Conservation (phyloP, 108 stramenopile species). For the Fragilaria radians region DNA sequence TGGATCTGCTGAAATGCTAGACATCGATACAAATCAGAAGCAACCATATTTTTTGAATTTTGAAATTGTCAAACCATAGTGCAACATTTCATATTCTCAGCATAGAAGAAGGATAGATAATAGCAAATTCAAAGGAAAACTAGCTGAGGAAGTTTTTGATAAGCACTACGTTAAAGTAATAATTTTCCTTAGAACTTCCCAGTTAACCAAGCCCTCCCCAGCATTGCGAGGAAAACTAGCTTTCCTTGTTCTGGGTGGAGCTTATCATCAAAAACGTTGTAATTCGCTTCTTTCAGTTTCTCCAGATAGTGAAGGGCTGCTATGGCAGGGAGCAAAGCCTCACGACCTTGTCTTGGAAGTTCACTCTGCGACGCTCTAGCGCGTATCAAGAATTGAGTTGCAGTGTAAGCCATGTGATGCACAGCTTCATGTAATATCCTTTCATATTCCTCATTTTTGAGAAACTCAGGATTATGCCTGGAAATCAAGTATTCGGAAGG, state of each 20-base stretch:
- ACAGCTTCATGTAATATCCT: constrained; percentile 38
- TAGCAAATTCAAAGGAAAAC: too few relatives aligned
- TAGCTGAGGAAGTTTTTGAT: too few relatives aligned
- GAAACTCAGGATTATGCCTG: constrained; percentile 2
- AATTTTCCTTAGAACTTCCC: neutral
- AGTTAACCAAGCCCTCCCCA: constrained; percentile 2
- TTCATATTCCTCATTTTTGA: neutral
- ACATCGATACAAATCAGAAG: too few relatives aligned
- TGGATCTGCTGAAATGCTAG: too few relatives aligned
- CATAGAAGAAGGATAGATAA: too few relatives aligned
- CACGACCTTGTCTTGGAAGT: constrained; percentile 43
- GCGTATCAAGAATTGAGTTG: constrained; percentile 44
- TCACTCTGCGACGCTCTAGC: constrained; percentile 53
- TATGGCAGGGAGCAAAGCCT: constrained; percentile 59
- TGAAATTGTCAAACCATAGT: too few relatives aligned
- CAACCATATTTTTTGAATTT: too few relatives aligned
- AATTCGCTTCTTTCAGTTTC: constrained; percentile 50
- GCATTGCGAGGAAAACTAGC: neutral
- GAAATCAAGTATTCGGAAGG: neutral
- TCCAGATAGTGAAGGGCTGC: constrained; percentile 60
- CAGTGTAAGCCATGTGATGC: constrained; percentile 39
- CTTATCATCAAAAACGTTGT: constrained; percentile 51
- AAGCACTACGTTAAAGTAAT: too few relatives aligned
- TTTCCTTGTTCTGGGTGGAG: neutral
- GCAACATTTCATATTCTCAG: too few relatives aligned